These are phyloP conservation scores for Xerocomus nothofagi DNA, from an alignment of 1,284 basidiomycete species.

Conservation along the genomic window DNA sequence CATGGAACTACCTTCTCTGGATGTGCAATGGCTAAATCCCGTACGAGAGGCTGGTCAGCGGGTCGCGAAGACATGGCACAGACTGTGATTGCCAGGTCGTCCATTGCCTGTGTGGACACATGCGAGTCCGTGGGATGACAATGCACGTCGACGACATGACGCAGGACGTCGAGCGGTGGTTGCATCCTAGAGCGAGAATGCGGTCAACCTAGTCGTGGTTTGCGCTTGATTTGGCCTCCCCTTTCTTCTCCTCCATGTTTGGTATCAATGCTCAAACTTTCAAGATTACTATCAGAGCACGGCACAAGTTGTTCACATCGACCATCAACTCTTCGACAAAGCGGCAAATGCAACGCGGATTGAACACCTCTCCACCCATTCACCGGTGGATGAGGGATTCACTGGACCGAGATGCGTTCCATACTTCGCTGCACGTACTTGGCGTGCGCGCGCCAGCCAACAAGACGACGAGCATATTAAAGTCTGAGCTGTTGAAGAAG, in stretches of 20 bases:
- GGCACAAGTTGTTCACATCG: conserved; percentile 5
- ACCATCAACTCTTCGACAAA: conserved; percentile 4
- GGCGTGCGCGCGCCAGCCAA: conserved; percentile 62
- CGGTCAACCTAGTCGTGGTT: not conserved
- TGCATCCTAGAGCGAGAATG: conserved; percentile 3
- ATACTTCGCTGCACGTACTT: conserved; percentile 61
- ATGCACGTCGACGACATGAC: conserved; percentile 73
- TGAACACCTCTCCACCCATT: conserved; percentile 60
- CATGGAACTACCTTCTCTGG: conserved; percentile 71
- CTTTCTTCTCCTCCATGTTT: conserved; percentile 17
- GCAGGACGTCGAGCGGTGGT: conserved; percentile 45
- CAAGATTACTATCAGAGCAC: conserved; percentile 7
- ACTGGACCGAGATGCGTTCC: conserved; percentile 67
- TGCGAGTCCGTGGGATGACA: conserved; percentile 77
- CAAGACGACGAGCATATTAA: conserved; percentile 57
- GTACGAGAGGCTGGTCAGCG: conserved; percentile 65
- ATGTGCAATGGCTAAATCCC: conserved; percentile 53
- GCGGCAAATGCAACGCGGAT: conserved; percentile 21
- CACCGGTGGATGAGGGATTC: conserved; percentile 43
- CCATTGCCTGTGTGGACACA: conserved; percentile 47
- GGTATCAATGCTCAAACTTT: conserved; percentile 14
- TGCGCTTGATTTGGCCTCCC: not conserved
- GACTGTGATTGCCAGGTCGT: conserved; percentile 56
- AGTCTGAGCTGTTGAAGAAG: conserved; percentile 57
- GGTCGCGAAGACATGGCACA: conserved; percentile 73